Percentiles rank a stretch among this genome's conserved stretches.
phyloP scores from a whole-genome alignment of 78 protist genomes.

The Polysphondylium violaceum region DNA sequence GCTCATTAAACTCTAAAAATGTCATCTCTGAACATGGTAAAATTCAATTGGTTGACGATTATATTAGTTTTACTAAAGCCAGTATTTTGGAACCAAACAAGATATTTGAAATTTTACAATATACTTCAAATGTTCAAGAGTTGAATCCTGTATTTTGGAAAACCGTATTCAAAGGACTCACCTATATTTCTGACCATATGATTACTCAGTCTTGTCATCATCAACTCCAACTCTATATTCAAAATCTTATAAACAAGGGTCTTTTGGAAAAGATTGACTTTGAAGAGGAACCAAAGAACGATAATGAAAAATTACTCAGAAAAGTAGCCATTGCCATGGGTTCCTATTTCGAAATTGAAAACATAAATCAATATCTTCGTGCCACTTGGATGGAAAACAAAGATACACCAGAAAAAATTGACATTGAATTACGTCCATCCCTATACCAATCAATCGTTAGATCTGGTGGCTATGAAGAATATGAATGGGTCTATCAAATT shows the following conservation, averaged over 20 bases:
- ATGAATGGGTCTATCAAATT: conserved; percentile 45
- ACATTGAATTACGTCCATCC: conserved; percentile 15
- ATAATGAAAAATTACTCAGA: neutral
- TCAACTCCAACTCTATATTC: neutral
- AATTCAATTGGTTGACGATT: conserved; percentile 27
- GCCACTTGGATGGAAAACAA: conserved; percentile 6
- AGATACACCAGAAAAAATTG: conserved; percentile 27
- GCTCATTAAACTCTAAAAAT: too few species aligned
- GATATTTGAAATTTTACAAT: neutral
- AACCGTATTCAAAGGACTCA: neutral
- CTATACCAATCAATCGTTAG: conserved; percentile 30
- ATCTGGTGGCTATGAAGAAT: conserved; percentile 42
- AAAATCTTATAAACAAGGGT: conserved; percentile 19
- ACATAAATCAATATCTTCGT: neutral
- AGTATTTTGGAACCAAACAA: conserved; percentile 2
- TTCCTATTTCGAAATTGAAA: neutral
- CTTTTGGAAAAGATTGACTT: neutral
- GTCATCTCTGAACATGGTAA: neutral
- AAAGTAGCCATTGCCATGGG: neutral
- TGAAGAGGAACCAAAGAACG: neutral
- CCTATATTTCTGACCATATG: conserved; percentile 4
- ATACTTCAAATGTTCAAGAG: neutral
- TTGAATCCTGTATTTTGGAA: neutral
- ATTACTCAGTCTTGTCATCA: conserved; percentile 4
- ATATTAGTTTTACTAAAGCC: conserved; percentile 11